Evolutionary conservation across 75 land plant species (phyloP).

Genomic region (Picea sitchensis): DNA sequence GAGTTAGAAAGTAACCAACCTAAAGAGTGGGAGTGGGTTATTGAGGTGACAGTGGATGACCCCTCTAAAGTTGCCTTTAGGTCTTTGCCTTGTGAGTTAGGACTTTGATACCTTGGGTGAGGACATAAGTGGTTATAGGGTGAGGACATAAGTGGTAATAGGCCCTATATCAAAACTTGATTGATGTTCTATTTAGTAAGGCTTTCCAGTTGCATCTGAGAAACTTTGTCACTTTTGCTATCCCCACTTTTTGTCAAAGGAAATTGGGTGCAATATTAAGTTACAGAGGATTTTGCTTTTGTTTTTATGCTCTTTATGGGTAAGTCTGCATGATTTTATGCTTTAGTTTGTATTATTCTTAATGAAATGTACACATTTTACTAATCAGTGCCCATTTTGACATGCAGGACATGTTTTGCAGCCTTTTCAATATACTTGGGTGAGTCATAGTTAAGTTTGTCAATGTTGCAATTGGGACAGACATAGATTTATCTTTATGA

Average conservation of each 20-base stretch:
- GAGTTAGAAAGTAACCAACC: too few species aligned
- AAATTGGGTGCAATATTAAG: neutral
- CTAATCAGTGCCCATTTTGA: neutral
- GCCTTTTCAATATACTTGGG: constrained; percentile 88
- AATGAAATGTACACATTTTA: neutral
- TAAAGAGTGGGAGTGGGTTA: too few species aligned
- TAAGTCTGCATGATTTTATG: neutral
- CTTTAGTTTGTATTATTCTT: neutral
- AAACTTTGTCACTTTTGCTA: neutral
- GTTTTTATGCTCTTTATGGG: neutral
- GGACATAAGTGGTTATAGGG: too few species aligned
- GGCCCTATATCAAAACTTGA: too few species aligned
- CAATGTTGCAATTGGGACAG: neutral
- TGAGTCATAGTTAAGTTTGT: constrained; percentile 20
- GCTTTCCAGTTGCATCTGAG: neutral
- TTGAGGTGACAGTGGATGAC: too few species aligned
- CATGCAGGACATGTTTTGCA: constrained; percentile 89
- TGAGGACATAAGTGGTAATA: too few species aligned
- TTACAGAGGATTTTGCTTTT: neutral
- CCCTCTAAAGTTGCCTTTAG: too few species aligned
- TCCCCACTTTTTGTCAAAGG: neutral
- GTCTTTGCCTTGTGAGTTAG: too few species aligned
- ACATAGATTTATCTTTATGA: neutral
- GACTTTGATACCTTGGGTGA: too few species aligned
- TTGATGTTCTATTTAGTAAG: neutral